Evolutionary conservation across 2,329 filamentous ascomycete genomes (phyloP), one percentile per base, ranked within the genome.

Genomic region (Elsinoe fawcettii): DNA sequence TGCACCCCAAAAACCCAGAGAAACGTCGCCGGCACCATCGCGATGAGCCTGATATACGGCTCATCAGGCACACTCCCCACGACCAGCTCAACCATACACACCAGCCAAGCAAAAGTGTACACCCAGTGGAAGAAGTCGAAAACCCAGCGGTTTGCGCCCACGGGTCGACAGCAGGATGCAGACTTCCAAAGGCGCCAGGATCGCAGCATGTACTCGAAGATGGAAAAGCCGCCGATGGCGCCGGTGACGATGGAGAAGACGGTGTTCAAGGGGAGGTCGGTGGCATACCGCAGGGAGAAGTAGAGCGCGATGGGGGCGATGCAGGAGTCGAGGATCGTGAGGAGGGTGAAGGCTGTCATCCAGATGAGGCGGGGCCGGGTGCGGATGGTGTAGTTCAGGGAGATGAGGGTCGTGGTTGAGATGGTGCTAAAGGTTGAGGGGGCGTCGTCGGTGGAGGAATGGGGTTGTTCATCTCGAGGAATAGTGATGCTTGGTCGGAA

Each of bases 61-160:
- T 78, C 63, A 37, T 71, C 66, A 2, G 72, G 75, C 57, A 74
- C 69, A 36, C 76, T 77, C 56, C 76, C 76, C 51, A 78, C 74
- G 61, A 81, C 79, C 20, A 81, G 71, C 62, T 81, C 78, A 51
- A 80, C 71, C 76, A 81, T 80, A 63, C 81, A 73, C 58, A 80
- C 75, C 49, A 80, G 71, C 77, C 79, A 80, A 11, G 74, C 77
- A 2, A 80, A 63, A 2, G 75, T 75, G 46, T 80, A 74, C 61
- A 80, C 80, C 79, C 78, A 81, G 58, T 81, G 79, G 65, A 81
- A 81, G 71, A 74, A 80, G 59, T 82, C 79, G 14, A 81, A 70
- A 66, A 78, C 69, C 61, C 47, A 59, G 49, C 76, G 66, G 51
- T 71, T 63, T 2, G 74, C 75, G 12, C 75, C 75, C 58, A 78